Evolutionary conservation across 352 stramenopile genomes (phyloP), one percentile per base, ranked within the genome.

Genomic region (Phytophthora uliginosa): DNA sequence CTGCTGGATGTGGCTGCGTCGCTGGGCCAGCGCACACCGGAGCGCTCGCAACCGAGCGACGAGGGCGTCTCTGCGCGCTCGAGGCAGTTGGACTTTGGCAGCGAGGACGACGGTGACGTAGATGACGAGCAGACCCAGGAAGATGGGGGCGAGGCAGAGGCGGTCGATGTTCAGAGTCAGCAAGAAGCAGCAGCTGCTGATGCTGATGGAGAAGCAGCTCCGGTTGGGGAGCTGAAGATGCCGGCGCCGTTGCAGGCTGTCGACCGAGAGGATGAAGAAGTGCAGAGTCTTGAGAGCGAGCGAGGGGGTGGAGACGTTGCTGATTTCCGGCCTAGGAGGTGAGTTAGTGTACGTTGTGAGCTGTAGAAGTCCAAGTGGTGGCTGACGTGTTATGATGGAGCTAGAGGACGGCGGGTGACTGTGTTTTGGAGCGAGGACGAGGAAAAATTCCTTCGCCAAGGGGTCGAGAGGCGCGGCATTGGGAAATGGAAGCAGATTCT

Each of bases 401-500:
- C 10, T 57, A 79, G 74, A 55, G 36, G 31, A 28, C 67, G 81
- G 4, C 76, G 78, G 12, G 34, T 48, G 47, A 82, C 47, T 1
- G 56, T 84, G 28, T 77, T 70, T 17, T 93, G 86, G 84, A 84
- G 66, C 18, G 61, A 55, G 0, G 76, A 79, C 8, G 86, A 93
- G 55, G 84, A 86, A 42, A 47, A 79, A 4, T 77, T 75, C 36
- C 59, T 91, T 10, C 62, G 79, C 17, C 38, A 59, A 13, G 79
- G 82, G n/a, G 82, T 93, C n/a, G 63, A 60, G 38, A 77, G 69
- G 50, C 66, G 75, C 42, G 84, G 84, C 4, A 18, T 70, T 17
- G 85, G 83, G 15, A 78, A 78, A 8, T 93, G 85, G 85, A 76
- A 71, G 47, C 42, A 68, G 26, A 91, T 93, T 42, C 64, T 90